Evolutionary conservation across 176 grass and related monocot genomes (phyloP), one percentile per base, ranked within the genome.

Genomic region (Oryza officinalis): DNA sequence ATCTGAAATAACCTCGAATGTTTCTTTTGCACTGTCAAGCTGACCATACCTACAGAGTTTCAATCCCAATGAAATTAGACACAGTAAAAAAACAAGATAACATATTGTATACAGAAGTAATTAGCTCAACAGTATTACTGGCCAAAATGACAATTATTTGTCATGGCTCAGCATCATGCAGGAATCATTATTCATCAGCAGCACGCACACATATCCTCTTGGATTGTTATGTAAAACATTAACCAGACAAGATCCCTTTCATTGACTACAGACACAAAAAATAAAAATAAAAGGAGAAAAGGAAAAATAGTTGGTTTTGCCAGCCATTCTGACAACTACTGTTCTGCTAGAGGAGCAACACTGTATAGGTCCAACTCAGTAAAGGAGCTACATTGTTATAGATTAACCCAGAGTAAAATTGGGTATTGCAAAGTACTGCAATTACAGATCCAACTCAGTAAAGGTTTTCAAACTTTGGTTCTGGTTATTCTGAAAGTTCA

Each of bases 1-100:
- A 74, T 98, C 96, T 77, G 89, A 59, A 40, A 98, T 98, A 69
- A 94, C 96, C 83, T 98, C 96, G 81, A 98, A 98, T 27, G 96
- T 98, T 87, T 98, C 96, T 82, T 98, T 98, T 76, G 96, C 96
- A 83, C 87, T 94, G 86, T 98, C 96, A 26, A 90, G 96, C 87
- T 98, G 96, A 78, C 93, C 93, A 67, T 94, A 96, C 96, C 96
- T 98, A 25, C 9, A 61, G 33, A 17, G 57, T 43, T 81, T 59
- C 44, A 18, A 64, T 52, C 12, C 6, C 13, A 17, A 64, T 35
- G 37, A 45, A 69, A 69, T 37, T 69, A 14, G 73, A 60, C 49
- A 69, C 10, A 69, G 54, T 2, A 20, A 67, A 52, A 38, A 83
- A 74, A 10, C 64, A n/a, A 13, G 61, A 31, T 11, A 67, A 28